Base-by-base conservation (phyloP, 2,329 filamentous ascomycete species). In the Pyricularia sp. region DNA sequence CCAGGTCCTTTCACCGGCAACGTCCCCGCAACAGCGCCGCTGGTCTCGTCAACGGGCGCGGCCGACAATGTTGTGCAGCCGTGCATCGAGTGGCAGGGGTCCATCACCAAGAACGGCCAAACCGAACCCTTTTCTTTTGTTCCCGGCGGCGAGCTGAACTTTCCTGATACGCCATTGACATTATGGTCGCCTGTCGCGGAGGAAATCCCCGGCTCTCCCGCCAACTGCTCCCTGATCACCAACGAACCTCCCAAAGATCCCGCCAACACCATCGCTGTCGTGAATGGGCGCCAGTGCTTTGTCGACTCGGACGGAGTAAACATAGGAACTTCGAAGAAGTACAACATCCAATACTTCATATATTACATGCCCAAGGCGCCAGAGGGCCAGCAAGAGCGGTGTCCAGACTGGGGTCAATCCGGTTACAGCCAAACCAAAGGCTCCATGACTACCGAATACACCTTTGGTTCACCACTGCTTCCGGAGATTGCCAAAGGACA, bases 381-480 rank as follows among this genome's bases (percentile, higher is more conserved):
- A 20, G 5, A 50, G 42, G 42, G 17, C 42, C 28, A 65, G 64
- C 12, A 23, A 7, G 25, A 25, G 36, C 66, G 25, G 5, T 30
- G 28, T 61, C 26, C 10, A 20, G 3, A n/a, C 17, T 42, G 66
- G 23, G 61, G 20, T 5, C 5, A 61, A 25, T 67, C 42, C 11
- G 81, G 82, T 73, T 80, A 82, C 72, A 78, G 77, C 69, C 71
- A 77, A 25, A 76, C 79, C 69, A 36, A 75, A 6, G 76, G 77
- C 64, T 25, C 79, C 31, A 63, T 73, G 58, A 74, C 74, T 1
- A 76, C 75, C 17, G 73, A 1, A 2, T n/a, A n/a, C 42, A 3
- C 17, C 42, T 50, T 50, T 50, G 42, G 17, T 7, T 2, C 42
- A 9, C 1, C n/a, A 9, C 1, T 50, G 17, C 17, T 50, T 20